Percentiles rank a stretch among this genome's conserved stretches.
These are phyloP conservation scores for Annona squamosa DNA, from an alignment of 164 flowering plant species.

Conservation along the genomic window DNA sequence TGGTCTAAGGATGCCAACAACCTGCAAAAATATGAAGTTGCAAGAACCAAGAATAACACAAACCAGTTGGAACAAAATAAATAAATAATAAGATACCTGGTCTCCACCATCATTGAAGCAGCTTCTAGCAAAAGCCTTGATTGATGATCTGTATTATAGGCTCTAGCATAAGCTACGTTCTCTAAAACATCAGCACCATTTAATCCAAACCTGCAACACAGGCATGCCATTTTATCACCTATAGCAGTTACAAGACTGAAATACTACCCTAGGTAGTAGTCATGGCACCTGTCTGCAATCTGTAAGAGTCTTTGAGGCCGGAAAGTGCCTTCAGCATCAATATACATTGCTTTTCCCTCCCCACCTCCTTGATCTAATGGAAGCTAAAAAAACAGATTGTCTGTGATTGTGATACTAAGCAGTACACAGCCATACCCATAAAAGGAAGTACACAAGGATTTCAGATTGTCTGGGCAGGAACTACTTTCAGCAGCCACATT, in stretches of 20 bases:
- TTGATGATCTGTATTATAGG: conserved; percentile 97
- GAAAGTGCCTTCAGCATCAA: conserved; percentile 97
- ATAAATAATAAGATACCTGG: conserved; percentile 39
- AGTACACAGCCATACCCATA: neutral
- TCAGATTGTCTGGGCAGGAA: neutral
- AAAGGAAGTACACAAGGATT: neutral
- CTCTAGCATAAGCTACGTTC: conserved; percentile 98
- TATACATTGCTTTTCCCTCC: conserved; percentile 95
- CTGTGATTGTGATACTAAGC: neutral
- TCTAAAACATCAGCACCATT: conserved; percentile 95
- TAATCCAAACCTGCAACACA: conserved; percentile 64
- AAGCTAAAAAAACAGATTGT: conserved; percentile 47
- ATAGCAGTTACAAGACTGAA: neutral
- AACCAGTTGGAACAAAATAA: neutral
- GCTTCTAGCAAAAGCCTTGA: conserved; percentile 96
- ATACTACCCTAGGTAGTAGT: neutral
- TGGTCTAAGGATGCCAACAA: neutral
- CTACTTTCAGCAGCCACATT: neutral
- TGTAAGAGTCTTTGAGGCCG: conserved; percentile 91
- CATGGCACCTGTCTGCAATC: conserved; percentile 80
- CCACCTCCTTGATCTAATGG: conserved; percentile 99
- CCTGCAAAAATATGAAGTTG: neutral
- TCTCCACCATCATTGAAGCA: conserved; percentile 98
- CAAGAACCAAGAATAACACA: neutral
- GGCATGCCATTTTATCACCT: conserved; percentile 3